Conservation (phyloP, 2,329 filamentous ascomycete genomes). For the Drechmeria coniospora region DNA sequence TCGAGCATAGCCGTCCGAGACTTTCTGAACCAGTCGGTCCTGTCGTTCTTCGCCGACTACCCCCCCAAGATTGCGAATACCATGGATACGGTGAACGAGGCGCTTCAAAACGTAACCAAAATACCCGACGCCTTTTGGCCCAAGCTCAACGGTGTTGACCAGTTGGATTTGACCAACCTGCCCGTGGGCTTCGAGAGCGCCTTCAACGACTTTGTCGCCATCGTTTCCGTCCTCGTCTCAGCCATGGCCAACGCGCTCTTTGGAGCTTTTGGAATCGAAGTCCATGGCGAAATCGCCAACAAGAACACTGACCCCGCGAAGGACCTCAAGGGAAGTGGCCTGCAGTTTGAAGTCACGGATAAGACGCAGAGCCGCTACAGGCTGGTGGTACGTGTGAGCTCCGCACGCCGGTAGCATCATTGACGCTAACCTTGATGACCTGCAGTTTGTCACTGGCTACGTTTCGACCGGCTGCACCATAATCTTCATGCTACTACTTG, state of each 20-base stretch:
- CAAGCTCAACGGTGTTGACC: conserved; percentile 4
- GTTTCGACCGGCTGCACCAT: conserved; percentile 16
- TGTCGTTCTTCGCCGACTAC: conserved; percentile 12
- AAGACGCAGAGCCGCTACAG: conserved; percentile 12
- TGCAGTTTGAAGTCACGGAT: conserved; percentile 10
- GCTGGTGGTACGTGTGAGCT: conserved; percentile 15
- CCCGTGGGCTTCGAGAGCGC: background rate
- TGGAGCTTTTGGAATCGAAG: conserved; percentile 15
- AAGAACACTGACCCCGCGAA: conserved; percentile 4
- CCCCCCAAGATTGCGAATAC: conserved; percentile 11
- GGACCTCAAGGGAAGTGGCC: conserved; percentile 4
- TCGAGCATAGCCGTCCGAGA: conserved; percentile 9
- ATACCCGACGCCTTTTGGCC: conserved; percentile 15
- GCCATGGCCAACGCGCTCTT: conserved; percentile 16
- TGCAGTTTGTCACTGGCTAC: conserved; percentile 19
- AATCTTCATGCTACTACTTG: conserved; percentile 16
- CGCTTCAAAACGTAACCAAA: conserved; percentile 12
- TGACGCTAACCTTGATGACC: background rate
- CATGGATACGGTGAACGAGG: conserved; percentile 7
- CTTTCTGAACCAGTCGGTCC: conserved; percentile 6
- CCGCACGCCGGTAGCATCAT: too few species aligned
- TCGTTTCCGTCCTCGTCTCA: conserved; percentile 4
- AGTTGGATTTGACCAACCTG: too few species aligned
- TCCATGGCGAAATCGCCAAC: conserved; percentile 8
- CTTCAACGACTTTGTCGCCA: conserved; percentile 1